Base-by-base conservation (phyloP, 345 rosid genomes). In the Isatis tinctoria region DNA sequence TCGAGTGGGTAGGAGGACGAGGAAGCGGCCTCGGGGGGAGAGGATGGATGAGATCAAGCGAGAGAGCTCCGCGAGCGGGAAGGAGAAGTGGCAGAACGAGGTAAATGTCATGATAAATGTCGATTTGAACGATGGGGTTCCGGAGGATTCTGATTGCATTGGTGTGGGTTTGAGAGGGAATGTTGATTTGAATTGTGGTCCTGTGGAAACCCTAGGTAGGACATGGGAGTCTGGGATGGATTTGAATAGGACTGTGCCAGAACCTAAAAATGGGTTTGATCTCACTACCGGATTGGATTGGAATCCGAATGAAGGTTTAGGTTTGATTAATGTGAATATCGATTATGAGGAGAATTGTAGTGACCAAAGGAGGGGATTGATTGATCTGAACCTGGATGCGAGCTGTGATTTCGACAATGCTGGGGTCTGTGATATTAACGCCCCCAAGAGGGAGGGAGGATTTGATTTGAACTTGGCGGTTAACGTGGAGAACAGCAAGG, bases 391-490 rank as follows among this genome's bases (percentile, higher is more conserved):
- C 79, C 47, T 91, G 85, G 97, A 90, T 63, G 90, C 74, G 2
- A 80, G 65, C 77, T 87, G 86, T 53, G 85, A 83, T 60, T 54
- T 70, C 74, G 90, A 84, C 33, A 87, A 78, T 68, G 65, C 30
- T 74, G 74, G 67, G 48, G 71, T 69, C 26, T 66, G 37, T 72
- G 72, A 56, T 54, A 32, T 30, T 60, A 67, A 69, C 60, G 35
- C 67, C 12, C 80, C 28, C 75, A 82, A 84, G 81, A 88, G 61
- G 74, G 86, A 80, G 58, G 75, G 84, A 13, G 70, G 80, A 32
- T 88, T 95, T 79, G 97, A 91, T 90, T 86, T 91, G 84, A 95
- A 95, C 82, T 70, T 90, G 76, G 92, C 81, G 35, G 78, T 79
- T 48, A 85, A 82, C 54, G 80, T 70, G 37, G 95, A 85, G 39